Base-by-base conservation (phyloP, 805 yeast genomes). In the Cyberlindnera lachancei region DNA sequence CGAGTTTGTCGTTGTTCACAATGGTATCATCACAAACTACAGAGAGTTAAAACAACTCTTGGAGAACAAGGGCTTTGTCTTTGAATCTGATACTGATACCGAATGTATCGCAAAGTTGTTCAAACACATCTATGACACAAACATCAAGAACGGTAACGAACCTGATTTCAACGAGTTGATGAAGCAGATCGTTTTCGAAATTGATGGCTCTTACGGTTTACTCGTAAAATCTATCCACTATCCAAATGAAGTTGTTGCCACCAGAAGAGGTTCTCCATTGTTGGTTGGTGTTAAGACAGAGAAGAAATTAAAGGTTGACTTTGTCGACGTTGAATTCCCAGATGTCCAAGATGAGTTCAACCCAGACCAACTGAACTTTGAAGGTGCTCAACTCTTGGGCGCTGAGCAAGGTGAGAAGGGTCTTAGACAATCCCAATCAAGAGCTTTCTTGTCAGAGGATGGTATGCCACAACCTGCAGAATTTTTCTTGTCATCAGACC, bases 171-270 rank as follows among this genome's bases (percentile, higher is more conserved):
- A 84, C 55, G 87, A 86, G 55, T 73, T 92, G 53, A 88, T 95
- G 47, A 92, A 90, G 61, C 85, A 86, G 51, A 96, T 87, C 14
- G 68, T 92, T 45, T 73, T 79, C 51, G 97, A 92, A 63, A 73
- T 92, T 48, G 95, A 92, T 63, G 99, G 99, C 49, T 92, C 98
- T 18, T 92, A 90, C 58, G 99, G 98, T 62, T 68, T 92, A 55
- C 71, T 92, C 55, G 92, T 92, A 50, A 90, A 84, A 63, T 86
- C 96, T 4, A 61, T 73, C 30, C 95, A 86, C 61, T 92, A 77
- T 64, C 98, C 98, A 26, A 84, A 90, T 59, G 98, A 92, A 67
- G 78, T 88, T 31, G 81, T 90, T 52, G 97, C 96, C 46, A 87
- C 96, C 27, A 83, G 97, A 68, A 92, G 88, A 62, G 99, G 99